phyloP scores from a whole-genome alignment of 805 yeast species.

The Clavispora vitiphila region DNA sequence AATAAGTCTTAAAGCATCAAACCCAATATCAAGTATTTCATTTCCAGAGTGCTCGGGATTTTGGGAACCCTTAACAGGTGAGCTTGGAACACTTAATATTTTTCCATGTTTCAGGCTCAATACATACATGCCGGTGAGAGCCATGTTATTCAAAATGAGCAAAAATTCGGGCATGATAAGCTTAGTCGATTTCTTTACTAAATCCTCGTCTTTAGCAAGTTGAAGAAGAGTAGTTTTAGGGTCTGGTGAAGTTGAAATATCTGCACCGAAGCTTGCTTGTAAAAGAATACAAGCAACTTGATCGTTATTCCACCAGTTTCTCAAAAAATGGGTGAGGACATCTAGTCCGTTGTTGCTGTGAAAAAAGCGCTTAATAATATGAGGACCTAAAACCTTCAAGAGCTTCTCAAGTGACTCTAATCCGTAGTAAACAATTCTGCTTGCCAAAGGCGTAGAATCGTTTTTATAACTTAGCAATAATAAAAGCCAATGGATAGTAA shows the following conservation, averaged over 20 bases:
- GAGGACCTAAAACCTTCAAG: conserved; percentile 42
- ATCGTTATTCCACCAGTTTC: conserved; percentile 46
- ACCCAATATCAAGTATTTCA: conserved; percentile 19
- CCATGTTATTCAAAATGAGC: conserved; percentile 28
- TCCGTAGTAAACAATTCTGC: conserved; percentile 35
- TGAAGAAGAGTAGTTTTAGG: conserved; percentile 1
- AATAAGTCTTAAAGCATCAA: conserved; percentile 33
- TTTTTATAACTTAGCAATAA: conserved; percentile 40
- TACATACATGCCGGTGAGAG: conserved; percentile 26
- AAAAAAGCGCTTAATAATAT: conserved; percentile 45
- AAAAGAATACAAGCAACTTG: conserved; percentile 39
- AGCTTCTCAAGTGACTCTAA: conserved; percentile 47
- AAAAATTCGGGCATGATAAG: conserved; percentile 44
- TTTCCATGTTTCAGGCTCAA: conserved; percentile 27
- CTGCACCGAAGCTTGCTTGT: conserved; percentile 41
- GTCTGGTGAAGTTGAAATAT: background rate
- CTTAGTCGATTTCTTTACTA: conserved; percentile 1
- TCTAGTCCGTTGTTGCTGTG: conserved; percentile 46
- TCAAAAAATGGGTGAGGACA: conserved; percentile 41
- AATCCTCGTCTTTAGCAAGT: conserved; percentile 2
- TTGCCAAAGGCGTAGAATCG: conserved; percentile 12
- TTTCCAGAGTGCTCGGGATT: conserved; percentile 1
- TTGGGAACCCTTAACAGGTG: conserved; percentile 18
- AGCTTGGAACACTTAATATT: conserved; percentile 29
- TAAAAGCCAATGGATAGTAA: conserved; percentile 63